These are phyloP conservation scores for Rhododendron griersonianum DNA, from an alignment of 148 eudicot genomes.

Conservation along the genomic window DNA sequence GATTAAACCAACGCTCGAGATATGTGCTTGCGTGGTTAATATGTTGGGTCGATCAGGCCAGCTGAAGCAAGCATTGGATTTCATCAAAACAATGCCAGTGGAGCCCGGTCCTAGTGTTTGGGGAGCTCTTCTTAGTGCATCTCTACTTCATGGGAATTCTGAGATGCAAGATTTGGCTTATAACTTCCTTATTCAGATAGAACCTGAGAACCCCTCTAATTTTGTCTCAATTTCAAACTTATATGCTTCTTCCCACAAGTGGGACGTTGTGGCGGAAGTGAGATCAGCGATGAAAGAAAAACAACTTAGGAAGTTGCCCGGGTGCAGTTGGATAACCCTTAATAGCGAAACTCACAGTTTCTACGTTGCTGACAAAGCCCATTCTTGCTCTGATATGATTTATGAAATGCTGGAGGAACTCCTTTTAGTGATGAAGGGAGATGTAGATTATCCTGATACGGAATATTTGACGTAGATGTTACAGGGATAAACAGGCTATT, in stretches of 20 bases:
- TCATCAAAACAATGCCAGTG: conserved; percentile 34
- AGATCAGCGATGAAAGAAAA: conserved; percentile 36
- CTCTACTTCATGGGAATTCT: conserved; percentile 25
- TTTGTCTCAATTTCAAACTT: conserved; percentile 38
- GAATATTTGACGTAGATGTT: neutral
- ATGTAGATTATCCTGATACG: neutral
- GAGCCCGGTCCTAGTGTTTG: conserved; percentile 50
- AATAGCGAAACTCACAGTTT: conserved; percentile 33
- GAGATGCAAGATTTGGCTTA: conserved; percentile 39
- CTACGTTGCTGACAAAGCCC: conserved; percentile 38
- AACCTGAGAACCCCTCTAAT: conserved; percentile 45
- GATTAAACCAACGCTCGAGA: conserved; percentile 31
- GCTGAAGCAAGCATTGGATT: conserved; percentile 28
- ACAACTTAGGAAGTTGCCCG: conserved; percentile 35
- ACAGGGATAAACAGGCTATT: neutral
- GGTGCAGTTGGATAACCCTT: conserved; percentile 48
- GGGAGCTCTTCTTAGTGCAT: conserved; percentile 41
- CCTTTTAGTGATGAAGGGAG: conserved; percentile 24
- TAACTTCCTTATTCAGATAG: conserved; percentile 33
- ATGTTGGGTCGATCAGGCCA: conserved; percentile 39
- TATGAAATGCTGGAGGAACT: conserved; percentile 31
- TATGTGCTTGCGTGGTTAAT: conserved; percentile 46
- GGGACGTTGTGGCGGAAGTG: conserved; percentile 39
- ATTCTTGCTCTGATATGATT: conserved; percentile 29
- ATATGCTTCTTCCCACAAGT: conserved; percentile 37